Base-by-base conservation (phyloP, 164 flowering plant species). In the Annona cherimola region DNA sequence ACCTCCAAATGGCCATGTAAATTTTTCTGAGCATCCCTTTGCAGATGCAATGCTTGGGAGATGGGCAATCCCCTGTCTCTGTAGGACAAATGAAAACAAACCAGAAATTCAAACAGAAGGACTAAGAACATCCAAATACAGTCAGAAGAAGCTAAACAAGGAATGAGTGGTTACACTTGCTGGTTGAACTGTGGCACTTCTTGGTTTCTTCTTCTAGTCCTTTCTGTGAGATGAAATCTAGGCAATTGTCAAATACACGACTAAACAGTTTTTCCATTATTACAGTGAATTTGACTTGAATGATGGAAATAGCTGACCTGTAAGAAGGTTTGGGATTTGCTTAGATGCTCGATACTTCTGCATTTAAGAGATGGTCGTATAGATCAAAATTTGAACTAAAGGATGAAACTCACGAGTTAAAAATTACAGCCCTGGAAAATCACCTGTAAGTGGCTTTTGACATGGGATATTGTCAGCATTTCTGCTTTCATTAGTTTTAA, bases 371-470 rank as follows among this genome's bases (percentile, higher is more conserved):
- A 66, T 40, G 54, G 61, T 41, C 19, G 69, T 55, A 61, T 4
- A 40, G n/a, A 42, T 66, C 35, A 19, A 61, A 14, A 14, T 26
- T 26, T 39, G 5, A n/a, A 7, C 57, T 5, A n/a, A 0, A 45
- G 11, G 11, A 42, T 19, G 54, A 66, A 66, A 11, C 19, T 61
- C 35, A 18, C 19, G 7, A 16, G 6, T 16, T 20, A 61, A 26
- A 61, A 61, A 61, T 3, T 16, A 20, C 26, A 18, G 20, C 6
- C 2, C 7, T 16, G 19, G 18, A 73, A 20, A 35, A 18, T 59
- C 57, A 82, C 93, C 96, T 89, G 97, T 77, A 91, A 74, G 78
- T 91, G 97, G 68, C 97, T 91, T 79, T 89, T 91, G 14, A 91
- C 86, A 76, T 91, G 97, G 70, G 83, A 86, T 69, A 91, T 85